Evolutionary conservation across 306 rosid species (phyloP).

Genomic region (Quillaja saponaria): DNA sequence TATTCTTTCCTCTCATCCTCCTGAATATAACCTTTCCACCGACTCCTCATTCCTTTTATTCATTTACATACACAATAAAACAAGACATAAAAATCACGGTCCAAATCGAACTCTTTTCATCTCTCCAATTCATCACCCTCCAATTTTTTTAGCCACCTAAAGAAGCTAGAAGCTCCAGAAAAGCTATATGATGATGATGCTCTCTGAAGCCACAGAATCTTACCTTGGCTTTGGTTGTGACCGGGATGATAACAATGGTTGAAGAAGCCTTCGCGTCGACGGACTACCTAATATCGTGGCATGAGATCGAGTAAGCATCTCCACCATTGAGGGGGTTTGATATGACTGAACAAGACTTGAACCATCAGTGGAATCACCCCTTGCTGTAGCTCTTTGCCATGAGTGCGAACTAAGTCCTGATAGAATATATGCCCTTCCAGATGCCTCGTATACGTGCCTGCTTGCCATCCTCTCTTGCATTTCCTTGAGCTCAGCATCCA

Average conservation of each 20-base stretch:
- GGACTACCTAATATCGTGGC: constrained; percentile 77
- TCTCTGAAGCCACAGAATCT: constrained; percentile 29
- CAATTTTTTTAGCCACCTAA: constrained; percentile 21
- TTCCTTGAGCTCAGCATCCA: constrained; percentile 97
- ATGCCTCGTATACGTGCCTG: constrained; percentile 91
- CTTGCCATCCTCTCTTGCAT: constrained; percentile 96
- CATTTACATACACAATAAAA: constrained; percentile 66
- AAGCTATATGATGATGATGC: constrained; percentile 38
- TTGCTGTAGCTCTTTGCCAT: constrained; percentile 98
- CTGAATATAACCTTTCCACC: constrained; percentile 52
- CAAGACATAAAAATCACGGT: constrained; percentile 56
- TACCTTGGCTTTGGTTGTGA: constrained; percentile 89
- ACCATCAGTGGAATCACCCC: constrained; percentile 92
- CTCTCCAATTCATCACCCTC: constrained; percentile 47
- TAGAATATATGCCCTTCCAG: constrained; percentile 95
- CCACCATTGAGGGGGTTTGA: constrained; percentile 92
- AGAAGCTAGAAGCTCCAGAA: constrained; percentile 41
- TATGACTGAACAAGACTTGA: constrained; percentile 85
- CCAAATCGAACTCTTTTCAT: constrained; percentile 42
- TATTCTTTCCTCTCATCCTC: constrained; percentile 38
- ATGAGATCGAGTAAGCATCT: constrained; percentile 98
- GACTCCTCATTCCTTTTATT: constrained; percentile 58
- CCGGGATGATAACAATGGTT: constrained; percentile 59
- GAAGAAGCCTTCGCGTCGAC: constrained; percentile 78
- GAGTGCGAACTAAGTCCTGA: constrained; percentile 98